Evolutionary conservation across 495 filamentous ascomycete genomes (phyloP).

Genomic region (Penicillium dipodomyicola): DNA sequence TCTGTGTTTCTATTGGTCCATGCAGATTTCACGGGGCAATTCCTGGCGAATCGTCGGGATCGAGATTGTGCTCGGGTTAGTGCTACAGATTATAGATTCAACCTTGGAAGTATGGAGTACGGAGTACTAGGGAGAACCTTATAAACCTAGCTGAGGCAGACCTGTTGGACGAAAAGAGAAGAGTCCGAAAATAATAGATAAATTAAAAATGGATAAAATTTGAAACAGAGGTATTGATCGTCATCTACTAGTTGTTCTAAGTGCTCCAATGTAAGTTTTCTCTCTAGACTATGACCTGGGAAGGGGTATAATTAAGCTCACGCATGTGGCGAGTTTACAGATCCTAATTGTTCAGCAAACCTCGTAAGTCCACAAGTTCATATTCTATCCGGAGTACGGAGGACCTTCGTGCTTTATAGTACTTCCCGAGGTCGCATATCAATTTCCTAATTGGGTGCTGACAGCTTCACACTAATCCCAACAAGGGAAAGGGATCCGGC

Average conservation of each 20-base stretch:
- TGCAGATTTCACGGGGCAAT: not conserved
- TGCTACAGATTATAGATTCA: not conserved
- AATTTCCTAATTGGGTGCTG: not conserved
- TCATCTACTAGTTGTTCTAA: too few relatives aligned
- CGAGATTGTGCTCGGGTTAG: not conserved
- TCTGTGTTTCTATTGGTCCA: not conserved
- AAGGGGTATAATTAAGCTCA: too few relatives aligned
- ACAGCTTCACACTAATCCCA: not conserved
- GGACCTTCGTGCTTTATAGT: not conserved
- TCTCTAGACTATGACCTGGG: too few relatives aligned
- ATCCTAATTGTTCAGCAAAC: too few relatives aligned
- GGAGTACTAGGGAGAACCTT: not conserved
- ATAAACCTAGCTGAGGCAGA: not conserved
- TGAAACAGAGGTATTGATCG: too few relatives aligned
- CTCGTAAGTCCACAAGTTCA: too few relatives aligned
- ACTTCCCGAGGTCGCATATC: not conserved
- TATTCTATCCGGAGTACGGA: not conserved
- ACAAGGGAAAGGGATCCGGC: conserved; percentile 1
- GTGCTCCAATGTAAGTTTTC: too few relatives aligned
- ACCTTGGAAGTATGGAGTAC: not conserved
- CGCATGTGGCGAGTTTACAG: too few relatives aligned
- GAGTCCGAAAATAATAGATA: too few relatives aligned
- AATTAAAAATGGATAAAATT: too few relatives aligned
- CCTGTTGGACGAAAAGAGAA: too few relatives aligned
- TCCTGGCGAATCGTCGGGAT: not conserved